Conservation (phyloP, 2,329 filamentous ascomycete species). For the Ascochyta pisi region DNA sequence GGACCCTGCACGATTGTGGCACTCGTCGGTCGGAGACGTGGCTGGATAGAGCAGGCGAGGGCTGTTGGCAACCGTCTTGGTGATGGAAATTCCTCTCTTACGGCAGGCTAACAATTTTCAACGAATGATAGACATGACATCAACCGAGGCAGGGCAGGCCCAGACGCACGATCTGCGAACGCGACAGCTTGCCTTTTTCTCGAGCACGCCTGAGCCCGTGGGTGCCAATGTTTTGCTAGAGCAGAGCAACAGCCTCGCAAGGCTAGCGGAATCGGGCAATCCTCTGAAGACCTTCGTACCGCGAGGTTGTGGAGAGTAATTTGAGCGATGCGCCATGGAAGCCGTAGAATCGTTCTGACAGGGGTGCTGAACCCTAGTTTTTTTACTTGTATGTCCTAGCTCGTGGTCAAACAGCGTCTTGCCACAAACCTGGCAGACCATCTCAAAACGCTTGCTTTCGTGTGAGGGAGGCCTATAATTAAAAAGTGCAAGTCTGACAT, state of each 20-base stretch:
- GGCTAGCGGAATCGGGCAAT: conserved; percentile 13
- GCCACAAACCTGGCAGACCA: background rate
- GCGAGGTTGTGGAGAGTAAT: conserved; percentile 1
- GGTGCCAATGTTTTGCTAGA: conserved; percentile 9
- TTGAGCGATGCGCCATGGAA: conserved; percentile 1
- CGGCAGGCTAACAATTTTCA: conserved; percentile 20
- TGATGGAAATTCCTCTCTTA: conserved; percentile 21
- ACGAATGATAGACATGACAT: conserved; percentile 29
- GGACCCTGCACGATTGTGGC: conserved; percentile 26
- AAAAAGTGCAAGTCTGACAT: too few relatives aligned
- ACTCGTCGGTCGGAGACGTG: conserved; percentile 26
- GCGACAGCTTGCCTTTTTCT: conserved; percentile 5
- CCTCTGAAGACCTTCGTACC: conserved; percentile 1
- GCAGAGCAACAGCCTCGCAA: conserved; percentile 16
- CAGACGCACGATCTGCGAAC: conserved; percentile 17
- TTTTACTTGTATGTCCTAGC: background rate
- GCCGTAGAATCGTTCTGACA: conserved; percentile 6
- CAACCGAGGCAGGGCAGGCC: conserved; percentile 28
- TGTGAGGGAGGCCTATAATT: too few relatives aligned
- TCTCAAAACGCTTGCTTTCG: background rate
- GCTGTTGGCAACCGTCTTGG: conserved; percentile 21
- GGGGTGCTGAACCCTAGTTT: conserved; percentile 13
- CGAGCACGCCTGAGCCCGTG: conserved; percentile 4
- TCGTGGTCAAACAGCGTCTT: background rate
- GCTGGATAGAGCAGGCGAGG: conserved; percentile 33